Conservation (phyloP, 768 basidiomycete species). For the Phaffia australis region DNA sequence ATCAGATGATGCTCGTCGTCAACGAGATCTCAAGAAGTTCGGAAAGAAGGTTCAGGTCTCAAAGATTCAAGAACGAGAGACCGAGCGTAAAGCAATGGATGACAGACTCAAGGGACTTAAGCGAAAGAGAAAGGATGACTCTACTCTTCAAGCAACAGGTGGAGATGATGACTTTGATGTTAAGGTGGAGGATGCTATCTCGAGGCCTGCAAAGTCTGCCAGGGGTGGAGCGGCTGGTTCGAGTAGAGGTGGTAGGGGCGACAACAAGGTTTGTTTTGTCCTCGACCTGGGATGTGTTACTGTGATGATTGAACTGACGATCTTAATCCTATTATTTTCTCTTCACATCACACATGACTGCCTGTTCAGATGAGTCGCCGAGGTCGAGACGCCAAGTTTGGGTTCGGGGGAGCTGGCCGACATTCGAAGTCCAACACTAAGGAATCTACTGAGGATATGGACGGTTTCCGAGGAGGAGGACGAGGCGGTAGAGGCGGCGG, state of each 20-base stretch:
- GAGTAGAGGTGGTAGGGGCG: constrained; percentile 31
- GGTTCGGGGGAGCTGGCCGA: constrained; percentile 60
- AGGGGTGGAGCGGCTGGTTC: constrained; percentile 25
- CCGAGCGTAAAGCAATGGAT: constrained; percentile 81
- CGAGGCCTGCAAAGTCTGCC: constrained; percentile 26
- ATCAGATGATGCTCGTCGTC: constrained; percentile 78
- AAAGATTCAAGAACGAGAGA: constrained; percentile 80
- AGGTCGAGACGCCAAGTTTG: constrained; percentile 66
- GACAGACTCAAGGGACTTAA: constrained; percentile 77
- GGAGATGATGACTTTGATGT: constrained; percentile 72
- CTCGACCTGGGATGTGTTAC: background rate
- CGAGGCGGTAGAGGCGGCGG: constrained; percentile 28
- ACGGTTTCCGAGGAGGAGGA: constrained; percentile 28
- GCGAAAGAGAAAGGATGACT: constrained; percentile 77
- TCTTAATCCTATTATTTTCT: background rate
- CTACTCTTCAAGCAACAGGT: constrained; percentile 47
- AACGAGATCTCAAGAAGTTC: constrained; percentile 93
- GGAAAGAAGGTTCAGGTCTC: constrained; percentile 96
- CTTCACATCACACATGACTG: constrained; percentile 58
- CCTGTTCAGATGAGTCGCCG: constrained; percentile 46
- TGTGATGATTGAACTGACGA: too few species aligned
- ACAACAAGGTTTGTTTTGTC: constrained; percentile 29
- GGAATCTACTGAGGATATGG: constrained; percentile 69
- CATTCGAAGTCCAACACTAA: constrained; percentile 71
- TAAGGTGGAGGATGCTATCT: constrained; percentile 77